Evolutionary conservation across 495 filamentous ascomycete genomes (phyloP), one percentile per base, ranked within the genome.

Genomic region (Lepidopterella palustris): DNA sequence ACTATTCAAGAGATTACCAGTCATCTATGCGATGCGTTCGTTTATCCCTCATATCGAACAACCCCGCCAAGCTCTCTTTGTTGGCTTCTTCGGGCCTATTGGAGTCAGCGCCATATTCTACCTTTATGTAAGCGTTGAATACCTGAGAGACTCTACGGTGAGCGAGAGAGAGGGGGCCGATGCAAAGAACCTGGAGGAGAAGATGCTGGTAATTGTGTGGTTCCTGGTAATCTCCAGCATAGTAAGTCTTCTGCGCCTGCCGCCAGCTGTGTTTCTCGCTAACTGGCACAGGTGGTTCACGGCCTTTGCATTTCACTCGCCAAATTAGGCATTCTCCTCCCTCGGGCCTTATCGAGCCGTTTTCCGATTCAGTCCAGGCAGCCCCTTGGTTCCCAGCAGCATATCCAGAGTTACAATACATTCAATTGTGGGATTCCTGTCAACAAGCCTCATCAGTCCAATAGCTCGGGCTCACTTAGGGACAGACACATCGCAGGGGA

Each of bases 31-130:
- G 6, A 74, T 92, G 68, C 86, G 89, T 72, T 85, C 82, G 70
- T 78, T 80, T 52, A 92, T 96, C 51, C 84, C 82, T 49, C 90
- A 95, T 69, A 89, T 95, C 51, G 84, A 91, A 59, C 80, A 87
- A 42, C 64, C 82, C 6, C 76, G 77, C 9, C 88, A 95, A 60
- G 89, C 90, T 2, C 74, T 85, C 1, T 95, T 95, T 62, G 87
- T 91, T 28, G 92, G 91, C 4, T 95, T 95, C 77, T 96, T 96
- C 64, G 92, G 92, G 0, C 92, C 91, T 10, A 92, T 97, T 59
- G 92, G 92, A n/a, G 89, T 96, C 5, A 89, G 87, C 45, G 90
- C 91, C 3, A 80, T 96, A 45, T 96, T 95, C 72, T 96, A 96
- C 68, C 79, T 96, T 21, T 92, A 89, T 62, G 76, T 95, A 64